phyloP scores from a whole-genome alignment of 139 green algal genomes.

The Closterium sp. region DNA sequence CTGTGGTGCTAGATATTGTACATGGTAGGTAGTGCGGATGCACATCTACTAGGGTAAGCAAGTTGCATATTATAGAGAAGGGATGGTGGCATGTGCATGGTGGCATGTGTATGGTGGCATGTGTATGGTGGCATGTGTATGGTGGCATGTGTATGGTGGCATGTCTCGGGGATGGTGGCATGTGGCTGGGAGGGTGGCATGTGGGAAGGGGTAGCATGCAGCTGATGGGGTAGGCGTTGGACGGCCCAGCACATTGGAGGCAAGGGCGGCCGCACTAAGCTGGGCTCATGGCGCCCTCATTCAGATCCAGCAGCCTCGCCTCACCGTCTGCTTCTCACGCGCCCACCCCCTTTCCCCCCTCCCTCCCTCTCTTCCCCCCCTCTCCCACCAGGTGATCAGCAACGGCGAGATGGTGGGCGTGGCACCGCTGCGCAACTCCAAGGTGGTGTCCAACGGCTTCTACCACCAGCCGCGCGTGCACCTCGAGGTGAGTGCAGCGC shows the following conservation, averaged over 20 bases:
- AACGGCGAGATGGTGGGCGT: slow-evolving; percentile 97
- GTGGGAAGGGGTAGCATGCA: neutral
- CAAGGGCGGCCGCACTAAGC: too few species aligned
- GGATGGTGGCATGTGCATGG: too few species aligned
- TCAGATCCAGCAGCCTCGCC: too few species aligned
- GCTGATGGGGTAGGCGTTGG: neutral
- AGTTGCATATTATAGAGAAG: too few species aligned
- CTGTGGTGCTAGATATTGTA: too few species aligned
- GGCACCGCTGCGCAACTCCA: slow-evolving; percentile 67
- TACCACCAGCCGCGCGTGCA: slow-evolving; percentile 33
- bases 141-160: neutral
- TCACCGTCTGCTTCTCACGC: too few species aligned
- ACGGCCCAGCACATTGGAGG: neutral
- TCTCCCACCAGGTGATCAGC: slow-evolving; percentile 75
- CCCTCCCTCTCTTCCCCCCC: neutral
- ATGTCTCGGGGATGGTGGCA: too few species aligned
- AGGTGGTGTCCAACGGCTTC: slow-evolving; percentile 67
- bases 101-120: too few species aligned
- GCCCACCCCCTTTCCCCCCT: neutral
- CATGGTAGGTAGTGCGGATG: too few species aligned
- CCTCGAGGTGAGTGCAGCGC: neutral
- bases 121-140: too few species aligned
- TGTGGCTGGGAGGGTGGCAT: neutral
- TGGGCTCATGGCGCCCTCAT: too few species aligned
- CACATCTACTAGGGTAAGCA: too few species aligned